phyloP scores from a whole-genome alignment of 129 eudicot species.

The Glebionis coronaria region DNA sequence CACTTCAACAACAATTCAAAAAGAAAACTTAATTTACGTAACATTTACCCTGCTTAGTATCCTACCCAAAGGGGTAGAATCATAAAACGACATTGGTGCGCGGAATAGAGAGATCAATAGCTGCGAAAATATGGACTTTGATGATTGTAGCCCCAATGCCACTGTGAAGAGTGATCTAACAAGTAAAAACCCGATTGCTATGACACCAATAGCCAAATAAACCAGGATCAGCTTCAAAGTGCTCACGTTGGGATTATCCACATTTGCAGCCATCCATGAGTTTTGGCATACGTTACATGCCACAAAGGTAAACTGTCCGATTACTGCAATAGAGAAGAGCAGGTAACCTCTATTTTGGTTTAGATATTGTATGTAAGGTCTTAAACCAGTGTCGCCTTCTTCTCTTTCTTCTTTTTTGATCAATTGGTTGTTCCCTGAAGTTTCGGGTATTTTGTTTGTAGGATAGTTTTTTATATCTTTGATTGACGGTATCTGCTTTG shows the following conservation, averaged over 20 bases:
- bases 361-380: constrained; percentile 70
- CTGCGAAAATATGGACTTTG: constrained; percentile 72
- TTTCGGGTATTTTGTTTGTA: constrained; percentile 28
- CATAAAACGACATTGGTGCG: constrained; percentile 97
- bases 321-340: constrained; percentile 49
- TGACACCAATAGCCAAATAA: constrained; percentile 63
- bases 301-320: constrained; percentile 57
- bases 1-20: background rate
- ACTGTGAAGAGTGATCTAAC: constrained; percentile 60
- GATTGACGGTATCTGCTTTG: constrained; percentile 29
- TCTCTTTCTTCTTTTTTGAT: constrained; percentile 93
- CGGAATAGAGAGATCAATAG: constrained; percentile 79
- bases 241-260: constrained; percentile 58
- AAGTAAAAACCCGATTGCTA: constrained; percentile 54
- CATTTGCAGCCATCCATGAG: constrained; percentile 97
- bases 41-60: constrained; percentile 76
- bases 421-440: constrained; percentile 52
- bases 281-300: constrained; percentile 71
- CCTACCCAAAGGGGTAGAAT: constrained; percentile 98
- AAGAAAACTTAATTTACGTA: background rate
- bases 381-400: constrained; percentile 81
- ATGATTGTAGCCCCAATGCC: constrained; percentile 66
- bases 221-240: constrained; percentile 60
- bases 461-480: constrained; percentile 38
- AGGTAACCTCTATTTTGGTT: constrained; percentile 64